Evolutionary conservation across 176 grass and related monocot species (phyloP).

Genomic region (Ensete glaucum): DNA sequence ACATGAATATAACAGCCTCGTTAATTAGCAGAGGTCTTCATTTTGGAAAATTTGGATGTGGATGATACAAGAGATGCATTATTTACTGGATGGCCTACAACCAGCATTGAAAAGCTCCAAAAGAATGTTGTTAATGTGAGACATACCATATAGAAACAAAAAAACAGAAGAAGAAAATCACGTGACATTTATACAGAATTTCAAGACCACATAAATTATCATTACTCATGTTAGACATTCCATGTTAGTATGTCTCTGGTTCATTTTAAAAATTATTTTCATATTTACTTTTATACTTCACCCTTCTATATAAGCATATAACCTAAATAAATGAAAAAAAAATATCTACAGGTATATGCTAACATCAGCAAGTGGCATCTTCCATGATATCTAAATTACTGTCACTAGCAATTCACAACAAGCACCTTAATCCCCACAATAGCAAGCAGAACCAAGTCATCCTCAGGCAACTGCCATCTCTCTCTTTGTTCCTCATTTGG

Average conservation of each 20-base stretch:
- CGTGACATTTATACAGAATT: too few species aligned
- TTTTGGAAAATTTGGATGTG: not conserved
- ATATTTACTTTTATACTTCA: too few species aligned
- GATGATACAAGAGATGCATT: not conserved
- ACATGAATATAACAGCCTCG: not conserved
- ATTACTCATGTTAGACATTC: too few species aligned
- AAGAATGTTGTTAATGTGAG: not conserved
- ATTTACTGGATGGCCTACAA: too few species aligned
- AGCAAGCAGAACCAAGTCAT: conserved; percentile 60
- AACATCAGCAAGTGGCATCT: not conserved
- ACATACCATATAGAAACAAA: not conserved
- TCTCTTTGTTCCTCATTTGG: conserved; percentile 65
- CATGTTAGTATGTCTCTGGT: too few species aligned
- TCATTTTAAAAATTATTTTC: too few species aligned
- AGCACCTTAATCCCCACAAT: conserved; percentile 87
- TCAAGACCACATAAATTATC: too few species aligned
- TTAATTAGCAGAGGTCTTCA: not conserved
- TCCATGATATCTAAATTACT: not conserved
- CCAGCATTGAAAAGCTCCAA: too few species aligned
- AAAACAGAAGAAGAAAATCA: too few species aligned
- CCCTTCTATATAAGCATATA: not conserved
- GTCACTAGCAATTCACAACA: not conserved
- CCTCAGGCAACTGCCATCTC: conserved; percentile 76
- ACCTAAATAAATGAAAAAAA: not conserved
- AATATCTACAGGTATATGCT: not conserved